A percentile compares a stretch with the other conserved stretches of the same genome.
Evolutionary conservation across 2,329 filamentous ascomycete species (phyloP).

Genomic region (Ilyonectria robusta): DNA sequence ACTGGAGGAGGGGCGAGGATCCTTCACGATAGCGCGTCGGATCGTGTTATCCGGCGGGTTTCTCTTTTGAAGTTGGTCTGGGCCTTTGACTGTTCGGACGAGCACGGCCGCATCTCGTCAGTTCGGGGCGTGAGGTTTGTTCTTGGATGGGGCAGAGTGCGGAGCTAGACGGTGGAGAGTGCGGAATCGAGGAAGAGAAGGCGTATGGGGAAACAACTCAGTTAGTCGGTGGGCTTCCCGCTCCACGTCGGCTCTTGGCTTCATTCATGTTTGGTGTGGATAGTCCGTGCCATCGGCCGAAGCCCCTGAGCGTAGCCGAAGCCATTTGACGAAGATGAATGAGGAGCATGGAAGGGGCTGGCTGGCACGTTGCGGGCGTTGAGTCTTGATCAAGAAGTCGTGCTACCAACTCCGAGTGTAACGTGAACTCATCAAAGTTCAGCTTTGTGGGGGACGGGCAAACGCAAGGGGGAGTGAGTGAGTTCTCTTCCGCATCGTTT

Average conservation of each 20-base stretch:
- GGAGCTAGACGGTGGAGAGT: not conserved
- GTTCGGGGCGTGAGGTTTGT: not conserved
- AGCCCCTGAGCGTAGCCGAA: not conserved
- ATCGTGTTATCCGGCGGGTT: not conserved
- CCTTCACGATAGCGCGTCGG: conserved; percentile 9
- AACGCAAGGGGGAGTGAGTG: not conserved
- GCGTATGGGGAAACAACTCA: conserved; percentile 10
- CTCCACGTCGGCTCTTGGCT: conserved; percentile 9
- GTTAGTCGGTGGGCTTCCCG: conserved; percentile 16
- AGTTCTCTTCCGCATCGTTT: conserved; percentile 17
- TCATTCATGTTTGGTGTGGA: conserved; percentile 1
- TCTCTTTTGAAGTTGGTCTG: not conserved
- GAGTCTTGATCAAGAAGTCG: conserved; percentile 2
- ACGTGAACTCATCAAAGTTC: conserved; percentile 3
- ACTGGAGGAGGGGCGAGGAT: conserved; percentile 29
- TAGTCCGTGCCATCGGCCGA: not conserved
- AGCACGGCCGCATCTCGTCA: not conserved
- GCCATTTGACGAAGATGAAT: not conserved
- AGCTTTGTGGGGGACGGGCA: not conserved
- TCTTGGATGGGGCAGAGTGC: not conserved
- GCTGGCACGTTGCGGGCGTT: conserved; percentile 4
- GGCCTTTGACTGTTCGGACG: not conserved
- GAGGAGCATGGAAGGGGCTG: not conserved
- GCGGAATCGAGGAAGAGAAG: conserved; percentile 6
- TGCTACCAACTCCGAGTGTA: not conserved